Base-by-base conservation (phyloP, 306 rosid species). In the Malus asiatica region DNA sequence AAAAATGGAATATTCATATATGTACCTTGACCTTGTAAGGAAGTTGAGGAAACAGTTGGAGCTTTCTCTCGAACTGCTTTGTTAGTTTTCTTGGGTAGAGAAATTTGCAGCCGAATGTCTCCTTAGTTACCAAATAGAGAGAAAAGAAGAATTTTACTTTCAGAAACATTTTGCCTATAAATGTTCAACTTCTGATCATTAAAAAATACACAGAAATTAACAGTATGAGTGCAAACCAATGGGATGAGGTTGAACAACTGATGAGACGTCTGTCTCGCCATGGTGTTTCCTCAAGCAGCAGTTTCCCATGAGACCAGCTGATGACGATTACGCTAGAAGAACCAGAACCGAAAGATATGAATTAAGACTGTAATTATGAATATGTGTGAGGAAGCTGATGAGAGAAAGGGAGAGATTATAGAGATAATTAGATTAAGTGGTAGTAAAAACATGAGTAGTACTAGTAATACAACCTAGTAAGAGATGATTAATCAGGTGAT, bases 231-330 rank as follows among this genome's bases (percentile, higher is more conserved):
- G 30, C 52, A 82, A 45, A 82, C 83, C 80, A 23, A 68, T 61
- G 23, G 81, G 72, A 51, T 51, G 20, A 70, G 78, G 64, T 57
- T 63, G 63, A 65, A 8, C 32, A 74, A 64, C 76, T 4, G 79
- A 70, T 20, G 63, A 78, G 27, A 27, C 27, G 72, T 57, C 78
- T 22, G 86, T 81, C 40, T 74, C 59, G 15, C 10, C 80, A 73
- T 38, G 40, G 30, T 30, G 62, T 29, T 65, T 79, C 70, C 59
- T 68, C 44, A 74, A 48, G 76, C 85, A 48, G 73, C 85, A 84
- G 69, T 67, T 72, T 71, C 85, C 90, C 86, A 84, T 84, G 52
- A 65, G 63, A 20, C 55, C 74, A 44, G 23, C 30, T 44, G 76
- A 16, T 52, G 62, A 12, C 12, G 23, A 18, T 32, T 12, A 29